Evolutionary conservation across 371 early-diverging fungal genomes (phyloP), one percentile per base, ranked within the genome.

Genomic region (Encephalitozoon cuniculi): DNA sequence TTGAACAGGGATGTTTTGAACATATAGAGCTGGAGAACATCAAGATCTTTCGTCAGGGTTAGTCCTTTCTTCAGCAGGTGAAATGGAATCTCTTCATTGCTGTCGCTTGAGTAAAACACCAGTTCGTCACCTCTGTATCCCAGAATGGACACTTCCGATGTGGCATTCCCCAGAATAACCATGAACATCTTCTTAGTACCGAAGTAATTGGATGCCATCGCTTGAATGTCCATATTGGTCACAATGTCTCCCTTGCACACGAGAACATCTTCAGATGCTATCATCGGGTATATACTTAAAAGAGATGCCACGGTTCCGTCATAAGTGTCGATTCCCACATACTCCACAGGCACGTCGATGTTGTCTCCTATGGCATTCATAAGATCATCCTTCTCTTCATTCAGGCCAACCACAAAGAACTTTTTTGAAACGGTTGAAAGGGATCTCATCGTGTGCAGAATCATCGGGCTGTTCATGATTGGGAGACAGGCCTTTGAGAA

Each of bases 241-340:
- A 77, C 55, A 21, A 77, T 44, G 66, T 77, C 72, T 59, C 77
- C 77, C 52, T 77, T 77, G 8, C 67, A 71, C 2, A 77, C 69
- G 23, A 77, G 46, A 23, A 77, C 52, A 68, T 71, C 67, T 39
- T 66, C 21, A 63, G 66, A 44, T 28, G n/a, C 28, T 26, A 77
- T 64, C 18, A 11, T 25, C n/a, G 65, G 15, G 8, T 34, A 4
- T n/a, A 71, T 25, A 28, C 28, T 54, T 40, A 59, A 18, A 12
- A 77, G 39, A 51, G 44, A 39, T 23, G 26, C 21, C 30, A 68
- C 68, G 5, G 55, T 54, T 21, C 77, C 77, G 53, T 77, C 77
- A 52, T 55, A 77, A 12, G 26, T 52, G 37, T 39, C 37, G 21
- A 77, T 68, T 26, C 44, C 67, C 15, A 77, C 34, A 28, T 71